A percentile compares a stretch with the other conserved stretches of the same genome.
These are phyloP conservation scores for Shiraia bambusicola DNA, from an alignment of 2,329 filamentous ascomycete species.

Conservation along the genomic window DNA sequence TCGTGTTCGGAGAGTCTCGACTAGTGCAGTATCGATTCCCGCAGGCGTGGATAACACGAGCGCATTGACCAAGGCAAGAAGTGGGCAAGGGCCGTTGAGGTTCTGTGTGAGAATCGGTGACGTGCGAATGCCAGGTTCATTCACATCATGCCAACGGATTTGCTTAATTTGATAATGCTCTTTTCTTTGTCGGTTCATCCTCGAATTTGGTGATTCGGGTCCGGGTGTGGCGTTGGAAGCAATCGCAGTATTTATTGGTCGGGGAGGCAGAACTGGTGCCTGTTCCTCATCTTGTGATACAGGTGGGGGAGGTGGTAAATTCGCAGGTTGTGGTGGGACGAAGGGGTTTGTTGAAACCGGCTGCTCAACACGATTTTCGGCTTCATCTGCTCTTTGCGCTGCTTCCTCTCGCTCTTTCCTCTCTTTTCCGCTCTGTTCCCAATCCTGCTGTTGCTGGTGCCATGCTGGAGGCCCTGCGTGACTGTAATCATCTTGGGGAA, in stretches of 20 bases:
- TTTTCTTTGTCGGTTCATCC: conserved; percentile 51
- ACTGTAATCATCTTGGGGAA: conserved; percentile 17
- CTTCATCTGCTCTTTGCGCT: conserved; percentile 25
- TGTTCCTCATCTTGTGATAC: conserved; percentile 19
- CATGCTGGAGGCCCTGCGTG: conserved; percentile 21
- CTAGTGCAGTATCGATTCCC: conserved; percentile 66
- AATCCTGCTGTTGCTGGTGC: conserved; percentile 39
- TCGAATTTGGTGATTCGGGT: conserved; percentile 45
- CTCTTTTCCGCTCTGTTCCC: conserved; percentile 29
- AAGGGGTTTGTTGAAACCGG: conserved; percentile 10
- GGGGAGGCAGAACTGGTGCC: conserved; percentile 40
- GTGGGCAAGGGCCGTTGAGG: conserved; percentile 87
- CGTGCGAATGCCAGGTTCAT: conserved; percentile 62
- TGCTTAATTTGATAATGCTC: conserved; percentile 95
- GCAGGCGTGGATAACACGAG: conserved; percentile 79
- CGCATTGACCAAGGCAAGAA: conserved; percentile 91
- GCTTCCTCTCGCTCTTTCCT: conserved; percentile 23
- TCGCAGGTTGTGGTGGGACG: conserved; percentile 3
- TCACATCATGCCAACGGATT: conserved; percentile 77
- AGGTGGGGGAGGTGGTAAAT: conserved; percentile 12
- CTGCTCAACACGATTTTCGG: conserved; percentile 27
- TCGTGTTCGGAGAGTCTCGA: conserved; percentile 73
- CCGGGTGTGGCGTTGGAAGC: conserved; percentile 19
- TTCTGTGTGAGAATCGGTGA: conserved; percentile 92
- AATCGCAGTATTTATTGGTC: conserved; percentile 29